phyloP scores from a whole-genome alignment of 148 eudicot species.

The Cornus controversa region DNA sequence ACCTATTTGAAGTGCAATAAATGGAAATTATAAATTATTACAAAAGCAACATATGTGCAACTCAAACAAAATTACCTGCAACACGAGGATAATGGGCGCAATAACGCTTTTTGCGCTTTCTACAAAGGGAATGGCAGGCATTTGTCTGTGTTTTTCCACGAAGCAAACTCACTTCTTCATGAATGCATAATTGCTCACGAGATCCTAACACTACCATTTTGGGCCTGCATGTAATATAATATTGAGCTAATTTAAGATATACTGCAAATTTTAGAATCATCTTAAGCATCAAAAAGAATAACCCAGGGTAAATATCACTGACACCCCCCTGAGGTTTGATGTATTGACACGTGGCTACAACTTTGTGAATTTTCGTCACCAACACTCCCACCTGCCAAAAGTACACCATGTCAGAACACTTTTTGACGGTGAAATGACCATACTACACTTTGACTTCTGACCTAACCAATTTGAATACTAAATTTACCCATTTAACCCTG shows the following conservation, averaged over 20 bases:
- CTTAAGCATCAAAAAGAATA: neutral
- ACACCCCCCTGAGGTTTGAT: too few relatives aligned
- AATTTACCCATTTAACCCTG: too few relatives aligned
- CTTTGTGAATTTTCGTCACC: too few relatives aligned
- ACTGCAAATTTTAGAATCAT: neutral
- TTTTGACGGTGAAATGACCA: too few relatives aligned
- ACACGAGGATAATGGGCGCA: slow-evolving; percentile 72
- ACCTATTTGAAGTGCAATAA: neutral
- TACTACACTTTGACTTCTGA: too few relatives aligned
- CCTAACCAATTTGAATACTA: too few relatives aligned
- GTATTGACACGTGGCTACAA: too few relatives aligned
- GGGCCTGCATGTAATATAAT: slow-evolving; percentile 60
- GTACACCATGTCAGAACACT: too few relatives aligned
- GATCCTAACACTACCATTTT: slow-evolving; percentile 97
- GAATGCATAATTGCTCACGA: slow-evolving; percentile 96
- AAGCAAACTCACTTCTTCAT: slow-evolving; percentile 75
- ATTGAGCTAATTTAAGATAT: neutral
- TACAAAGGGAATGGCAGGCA: slow-evolving; percentile 78
- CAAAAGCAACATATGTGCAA: neutral
- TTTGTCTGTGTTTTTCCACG: slow-evolving; percentile 85
- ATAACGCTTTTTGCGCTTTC: slow-evolving; percentile 49
- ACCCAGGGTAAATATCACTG: too few relatives aligned
- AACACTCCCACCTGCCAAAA: too few relatives aligned
- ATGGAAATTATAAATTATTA: neutral
- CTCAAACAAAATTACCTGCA: slow-evolving; percentile 42